Percentiles rank a stretch among this genome's conserved stretches.
phyloP scores from a whole-genome alignment of 2,329 filamentous ascomycete species.

The Huntiella abstrusa region DNA sequence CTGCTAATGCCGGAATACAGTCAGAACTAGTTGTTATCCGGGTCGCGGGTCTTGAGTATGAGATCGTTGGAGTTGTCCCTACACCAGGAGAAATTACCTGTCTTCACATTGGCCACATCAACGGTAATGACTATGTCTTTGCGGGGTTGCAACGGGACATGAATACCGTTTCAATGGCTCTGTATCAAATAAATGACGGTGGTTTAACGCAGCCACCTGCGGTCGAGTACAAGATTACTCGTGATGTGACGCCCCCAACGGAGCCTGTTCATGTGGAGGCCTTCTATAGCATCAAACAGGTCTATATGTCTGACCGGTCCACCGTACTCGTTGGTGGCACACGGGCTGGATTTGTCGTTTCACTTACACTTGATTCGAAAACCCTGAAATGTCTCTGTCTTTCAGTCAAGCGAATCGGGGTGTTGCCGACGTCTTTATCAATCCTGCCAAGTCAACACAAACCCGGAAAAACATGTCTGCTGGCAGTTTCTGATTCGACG shows the following conservation, averaged over 20 bases:
- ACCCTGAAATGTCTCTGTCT: slow-evolving; percentile 5
- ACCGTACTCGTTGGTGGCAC: slow-evolving; percentile 27
- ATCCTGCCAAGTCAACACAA: background rate
- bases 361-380: slow-evolving; percentile 14
- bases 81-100: slow-evolving; percentile 28
- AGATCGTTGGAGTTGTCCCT: background rate
- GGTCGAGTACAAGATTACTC: slow-evolving; percentile 4
- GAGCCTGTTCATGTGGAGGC: slow-evolving; percentile 19
- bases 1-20: slow-evolving; percentile 17
- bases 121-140: slow-evolving; percentile 13
- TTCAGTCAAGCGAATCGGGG: slow-evolving; percentile 15
- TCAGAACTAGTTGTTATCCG: slow-evolving; percentile 4
- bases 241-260: background rate
- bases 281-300: slow-evolving; percentile 26
- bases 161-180: slow-evolving; percentile 2
- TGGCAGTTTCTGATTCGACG: slow-evolving; percentile 30
- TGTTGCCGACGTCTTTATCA: slow-evolving; percentile 16
- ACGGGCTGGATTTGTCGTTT: slow-evolving; percentile 32
- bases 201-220: background rate
- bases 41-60: background rate
- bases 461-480: slow-evolving; percentile 16
- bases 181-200: slow-evolving; percentile 7
- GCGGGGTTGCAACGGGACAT: slow-evolving; percentile 16
- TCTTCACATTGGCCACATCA: slow-evolving; percentile 18
- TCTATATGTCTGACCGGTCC: slow-evolving; percentile 16